Conservation (phyloP, 441 rosid species). For the Gossypium davidsonii region DNA sequence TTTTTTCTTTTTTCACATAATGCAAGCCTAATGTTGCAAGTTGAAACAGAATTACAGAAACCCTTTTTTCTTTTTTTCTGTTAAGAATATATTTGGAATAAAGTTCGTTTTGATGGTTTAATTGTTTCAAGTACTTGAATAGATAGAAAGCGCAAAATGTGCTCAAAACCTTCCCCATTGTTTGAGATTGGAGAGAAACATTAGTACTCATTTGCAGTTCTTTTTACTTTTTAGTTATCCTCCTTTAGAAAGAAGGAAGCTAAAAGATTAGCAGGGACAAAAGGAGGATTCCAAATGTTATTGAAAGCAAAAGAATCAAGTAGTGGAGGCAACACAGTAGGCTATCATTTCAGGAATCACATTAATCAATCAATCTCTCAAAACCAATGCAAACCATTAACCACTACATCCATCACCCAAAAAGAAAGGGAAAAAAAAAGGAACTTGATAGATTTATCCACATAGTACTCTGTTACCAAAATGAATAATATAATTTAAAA, state of each 20-base stretch:
- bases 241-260: neutral
- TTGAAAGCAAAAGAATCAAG: neutral
- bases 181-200: neutral
- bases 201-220: neutral
- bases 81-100: neutral
- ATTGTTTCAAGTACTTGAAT: neutral
- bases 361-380: slow-evolving; percentile 6
- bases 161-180: neutral
- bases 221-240: neutral
- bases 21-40: neutral
- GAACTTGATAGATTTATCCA: neutral
- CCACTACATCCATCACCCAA: neutral
- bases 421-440: neutral
- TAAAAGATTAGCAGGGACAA: neutral
- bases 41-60: neutral
- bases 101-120: neutral
- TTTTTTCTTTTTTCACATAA: neutral
- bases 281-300: neutral
- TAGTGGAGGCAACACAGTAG: neutral
- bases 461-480: neutral
- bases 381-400: neutral
- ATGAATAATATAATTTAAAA: slow-evolving; percentile 22
- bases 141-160: neutral
- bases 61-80: neutral
- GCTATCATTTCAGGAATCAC: neutral